These are phyloP conservation scores for Trypanosomatidae sp. DNA, from an alignment of 208 protist genomes.

Conservation along the genomic window DNA sequence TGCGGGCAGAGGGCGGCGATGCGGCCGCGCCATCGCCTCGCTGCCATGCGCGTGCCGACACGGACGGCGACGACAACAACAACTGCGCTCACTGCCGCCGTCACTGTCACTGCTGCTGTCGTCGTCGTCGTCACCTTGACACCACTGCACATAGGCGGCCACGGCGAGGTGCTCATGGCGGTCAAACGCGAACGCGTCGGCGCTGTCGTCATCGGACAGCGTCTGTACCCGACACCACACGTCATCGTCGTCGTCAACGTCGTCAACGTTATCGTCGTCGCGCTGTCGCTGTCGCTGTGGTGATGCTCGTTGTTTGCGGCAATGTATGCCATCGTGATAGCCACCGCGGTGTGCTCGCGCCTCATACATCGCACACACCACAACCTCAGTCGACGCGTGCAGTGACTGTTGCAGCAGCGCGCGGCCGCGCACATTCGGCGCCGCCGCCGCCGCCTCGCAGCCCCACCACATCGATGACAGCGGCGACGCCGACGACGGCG, in stretches of 20 bases:
- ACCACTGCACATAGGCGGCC: conserved; percentile 16
- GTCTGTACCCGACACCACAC: conserved; percentile 1
- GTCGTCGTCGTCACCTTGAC: neutral
- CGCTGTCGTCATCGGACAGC: conserved; percentile 7
- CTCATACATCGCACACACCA: conserved; percentile 46
- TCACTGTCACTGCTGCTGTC: neutral
- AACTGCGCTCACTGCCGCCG: neutral
- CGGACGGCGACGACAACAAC: too few species aligned
- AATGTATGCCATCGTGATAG: conserved; percentile 10
- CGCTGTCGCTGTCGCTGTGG: neutral
- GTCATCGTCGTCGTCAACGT: neutral
- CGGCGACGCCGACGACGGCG: neutral
- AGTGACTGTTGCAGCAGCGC: conserved; percentile 32
- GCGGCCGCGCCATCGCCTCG: neutral
- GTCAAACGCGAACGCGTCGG: conserved; percentile 14
- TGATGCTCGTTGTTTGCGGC: neutral
- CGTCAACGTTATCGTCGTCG: conserved; percentile 5
- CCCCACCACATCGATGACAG: too few species aligned
- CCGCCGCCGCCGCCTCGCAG: neutral
- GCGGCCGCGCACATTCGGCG: conserved; percentile 9
- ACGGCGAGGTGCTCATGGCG: conserved; percentile 24
- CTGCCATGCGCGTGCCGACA: neutral
- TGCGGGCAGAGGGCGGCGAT: conserved; percentile 8
- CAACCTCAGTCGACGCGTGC: conserved; percentile 26
- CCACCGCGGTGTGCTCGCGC: conserved; percentile 29